Base-by-base conservation (phyloP, 176 grass and related monocot species). In the Zizania latifolia region DNA sequence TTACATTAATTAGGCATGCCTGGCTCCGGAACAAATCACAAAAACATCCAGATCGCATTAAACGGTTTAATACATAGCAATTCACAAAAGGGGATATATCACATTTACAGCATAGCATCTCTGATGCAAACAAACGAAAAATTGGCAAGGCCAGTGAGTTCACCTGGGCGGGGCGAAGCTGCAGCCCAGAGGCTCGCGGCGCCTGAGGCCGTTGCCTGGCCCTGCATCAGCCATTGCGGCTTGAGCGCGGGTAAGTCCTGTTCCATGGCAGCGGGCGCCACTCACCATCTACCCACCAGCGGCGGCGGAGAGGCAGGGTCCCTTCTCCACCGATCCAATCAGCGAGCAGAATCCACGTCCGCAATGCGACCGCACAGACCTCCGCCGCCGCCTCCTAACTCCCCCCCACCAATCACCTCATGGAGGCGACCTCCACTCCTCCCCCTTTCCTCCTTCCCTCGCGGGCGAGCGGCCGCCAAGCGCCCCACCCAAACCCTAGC, bases 191-290 rank as follows among this genome's bases (percentile, higher is more conserved):
- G 59, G 57, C 45, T 92, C 0, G 40, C 23, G 12, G 63, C 23
- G 11, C 73, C 81, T 51, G 75, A 74, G 75, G 78, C 48, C 3
- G 44, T 71, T 62, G 21, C 65, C 26, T 50, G 68, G 12, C 50
- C 73, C 64, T 62, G 70, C 64, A 71, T 69, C 75, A 90, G 75
- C 91, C 91, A 93, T 78, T 85, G 71, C 8, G 91, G 91, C 85
- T 90, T 84, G 7, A 90, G 85, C 22, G 74, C 26, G 7, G 58
- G 84, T 68, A 46, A 76, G 34, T 72, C 76, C 80, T 72, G 81
- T 62, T 87, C 91, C 91, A 93, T 93, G 60, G 65, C 62, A 2
- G 62, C 12, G 10, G 82, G 80, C 71, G 69, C 85, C 73, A 64
- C 63, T 88, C 87, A 93, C 44, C 78, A 81, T 92, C 89, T 84